Evolutionary conservation across 164 flowering plant genomes (phyloP).

Genomic region (Cinnamomum chago): DNA sequence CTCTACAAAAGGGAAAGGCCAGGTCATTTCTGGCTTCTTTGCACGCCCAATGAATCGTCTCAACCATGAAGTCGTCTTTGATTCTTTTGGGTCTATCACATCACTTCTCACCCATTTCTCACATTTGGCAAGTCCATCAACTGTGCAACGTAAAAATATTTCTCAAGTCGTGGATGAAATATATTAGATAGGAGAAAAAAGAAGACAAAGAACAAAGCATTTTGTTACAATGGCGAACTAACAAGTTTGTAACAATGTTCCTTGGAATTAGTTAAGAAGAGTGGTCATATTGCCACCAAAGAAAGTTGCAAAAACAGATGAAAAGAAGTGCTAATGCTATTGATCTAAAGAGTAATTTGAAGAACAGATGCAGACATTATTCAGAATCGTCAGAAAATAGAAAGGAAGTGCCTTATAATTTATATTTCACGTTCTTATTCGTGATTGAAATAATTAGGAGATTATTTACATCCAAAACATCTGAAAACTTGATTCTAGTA

Average conservation of each 20-base stretch:
- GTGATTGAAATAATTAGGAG: neutral
- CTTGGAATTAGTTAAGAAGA: neutral
- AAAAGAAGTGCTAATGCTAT: neutral
- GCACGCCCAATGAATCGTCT: conserved; percentile 85
- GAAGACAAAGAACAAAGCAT: neutral
- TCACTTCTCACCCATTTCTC: conserved; percentile 83
- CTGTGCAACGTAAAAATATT: conserved; percentile 35
- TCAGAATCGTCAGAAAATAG: no score
- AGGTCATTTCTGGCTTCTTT: conserved; percentile 79
- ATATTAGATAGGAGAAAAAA: neutral
- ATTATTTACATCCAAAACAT: neutral
- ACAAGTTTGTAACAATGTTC: neutral
- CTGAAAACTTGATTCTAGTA: no score
- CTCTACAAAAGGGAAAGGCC: conserved; percentile 92
- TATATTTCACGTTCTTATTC: neutral
- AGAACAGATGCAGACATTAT: neutral
- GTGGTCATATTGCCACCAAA: neutral
- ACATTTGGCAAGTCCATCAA: conserved; percentile 82
- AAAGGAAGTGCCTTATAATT: no score
- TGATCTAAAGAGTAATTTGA: neutral
- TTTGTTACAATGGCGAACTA: no score
- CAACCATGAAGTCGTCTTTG: conserved; percentile 88
- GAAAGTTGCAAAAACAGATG: neutral
- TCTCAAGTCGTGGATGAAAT: neutral
- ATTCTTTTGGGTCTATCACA: conserved; percentile 54